These are phyloP conservation scores for Sporisorium sorghi DNA, from an alignment of 1,284 basidiomycete species.

Conservation along the genomic window DNA sequence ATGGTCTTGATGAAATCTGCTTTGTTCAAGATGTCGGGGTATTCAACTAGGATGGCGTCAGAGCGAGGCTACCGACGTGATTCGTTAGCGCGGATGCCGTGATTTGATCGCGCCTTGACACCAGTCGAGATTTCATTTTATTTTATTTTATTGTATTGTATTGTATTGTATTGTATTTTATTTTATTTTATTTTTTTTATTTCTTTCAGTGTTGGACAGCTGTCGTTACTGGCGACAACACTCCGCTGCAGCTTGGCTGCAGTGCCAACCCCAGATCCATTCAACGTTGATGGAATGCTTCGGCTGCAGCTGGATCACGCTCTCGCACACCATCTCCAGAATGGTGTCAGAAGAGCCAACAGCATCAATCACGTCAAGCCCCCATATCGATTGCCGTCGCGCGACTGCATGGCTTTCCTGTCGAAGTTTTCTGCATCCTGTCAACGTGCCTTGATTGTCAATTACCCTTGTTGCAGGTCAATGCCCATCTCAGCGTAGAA, in stretches of 20 bases:
- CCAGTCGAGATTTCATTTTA: constrained; percentile 10
- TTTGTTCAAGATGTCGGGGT: constrained; percentile 4
- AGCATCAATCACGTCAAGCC: constrained; percentile 2
- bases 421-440: not conserved
- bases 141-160: too few species aligned
- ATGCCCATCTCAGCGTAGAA: too few species aligned
- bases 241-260: constrained; percentile 6
- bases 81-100: constrained; percentile 38
- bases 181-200: not conserved
- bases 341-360: constrained; percentile 24
- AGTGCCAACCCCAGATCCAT: constrained; percentile 17
- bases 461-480: not conserved
- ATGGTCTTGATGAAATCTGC: too few species aligned
- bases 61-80: constrained; percentile 29
- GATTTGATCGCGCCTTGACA: constrained; percentile 24
- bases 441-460: not conserved
- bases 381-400: too few species aligned
- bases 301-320: not conserved
- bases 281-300: not conserved
- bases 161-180: too few species aligned
- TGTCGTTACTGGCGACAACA: constrained; percentile 7
- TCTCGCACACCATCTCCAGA: constrained; percentile 7
- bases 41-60: constrained; percentile 31
- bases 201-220: constrained; percentile 31
- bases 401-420: not conserved